Evolutionary conservation across 306 rosid genomes (phyloP).

Genomic region (Rosa rugosa): DNA sequence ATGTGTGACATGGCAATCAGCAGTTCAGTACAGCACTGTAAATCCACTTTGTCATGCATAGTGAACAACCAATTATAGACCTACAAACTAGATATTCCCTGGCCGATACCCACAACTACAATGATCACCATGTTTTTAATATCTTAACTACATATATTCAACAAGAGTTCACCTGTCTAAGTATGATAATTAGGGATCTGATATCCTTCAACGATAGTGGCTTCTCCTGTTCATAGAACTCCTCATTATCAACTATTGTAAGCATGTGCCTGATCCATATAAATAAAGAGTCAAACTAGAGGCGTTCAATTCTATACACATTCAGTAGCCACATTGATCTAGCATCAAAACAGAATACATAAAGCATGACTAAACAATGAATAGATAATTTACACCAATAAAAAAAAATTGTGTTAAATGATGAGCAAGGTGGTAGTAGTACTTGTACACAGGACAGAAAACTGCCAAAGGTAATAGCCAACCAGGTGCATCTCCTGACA

Average conservation of each 20-base stretch:
- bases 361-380: slow-evolving; percentile 1
- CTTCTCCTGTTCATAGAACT: slow-evolving; percentile 95
- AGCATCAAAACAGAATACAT: slow-evolving; percentile 12
- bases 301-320: slow-evolving; percentile 26
- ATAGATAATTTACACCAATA: slow-evolving; percentile 10
- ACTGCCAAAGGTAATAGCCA: slow-evolving; percentile 95
- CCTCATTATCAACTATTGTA: slow-evolving; percentile 88
- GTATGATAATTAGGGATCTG: slow-evolving; percentile 68
- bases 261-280: slow-evolving; percentile 84
- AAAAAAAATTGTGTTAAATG: slow-evolving; percentile 3
- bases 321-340: slow-evolving; percentile 23
- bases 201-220: slow-evolving; percentile 87
- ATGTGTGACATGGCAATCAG: background rate
- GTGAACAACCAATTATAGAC: slow-evolving; percentile 1
- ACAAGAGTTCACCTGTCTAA: slow-evolving; percentile 72
- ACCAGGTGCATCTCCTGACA: slow-evolving; percentile 89
- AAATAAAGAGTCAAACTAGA: background rate
- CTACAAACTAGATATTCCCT: background rate
- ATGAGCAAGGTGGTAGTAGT: slow-evolving; percentile 22
- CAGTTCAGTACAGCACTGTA: background rate
- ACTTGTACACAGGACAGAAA: slow-evolving; percentile 98
- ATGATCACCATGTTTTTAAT: slow-evolving; percentile 8
- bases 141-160: slow-evolving; percentile 26
- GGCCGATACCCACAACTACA: background rate
- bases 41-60: slow-evolving; percentile 2